These are phyloP conservation scores for Chytriomyces sp. DNA, from an alignment of 192 early-diverging fungal species.

Conservation along the genomic window DNA sequence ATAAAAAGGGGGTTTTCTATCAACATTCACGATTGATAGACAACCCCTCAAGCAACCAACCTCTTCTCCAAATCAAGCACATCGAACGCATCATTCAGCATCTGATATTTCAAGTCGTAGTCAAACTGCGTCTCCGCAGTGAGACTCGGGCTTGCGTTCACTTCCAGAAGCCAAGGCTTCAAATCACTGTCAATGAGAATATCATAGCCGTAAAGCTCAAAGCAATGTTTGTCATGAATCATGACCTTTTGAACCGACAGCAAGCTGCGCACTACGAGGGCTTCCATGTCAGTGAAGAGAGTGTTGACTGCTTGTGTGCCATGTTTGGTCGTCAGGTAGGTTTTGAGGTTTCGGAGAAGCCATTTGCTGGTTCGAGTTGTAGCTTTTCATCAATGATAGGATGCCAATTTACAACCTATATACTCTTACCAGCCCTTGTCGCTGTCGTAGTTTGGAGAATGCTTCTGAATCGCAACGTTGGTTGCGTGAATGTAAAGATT, in stretches of 20 bases:
- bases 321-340: constrained; percentile 56
- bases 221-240: constrained; percentile 73
- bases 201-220: constrained; percentile 68
- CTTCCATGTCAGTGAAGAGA: constrained; percentile 66
- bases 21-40: neutral
- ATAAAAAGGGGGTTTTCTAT: constrained; percentile 13
- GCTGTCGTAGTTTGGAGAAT: constrained; percentile 58
- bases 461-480: constrained; percentile 68
- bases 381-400: too few species aligned
- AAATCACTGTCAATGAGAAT: constrained; percentile 62
- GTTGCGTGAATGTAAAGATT: constrained; percentile 68
- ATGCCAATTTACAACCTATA: too few species aligned
- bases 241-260: constrained; percentile 67
- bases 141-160: constrained; percentile 62
- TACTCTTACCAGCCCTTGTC: constrained; percentile 49
- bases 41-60: constrained; percentile 24
- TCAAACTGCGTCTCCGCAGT: constrained; percentile 68
- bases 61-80: constrained; percentile 59
- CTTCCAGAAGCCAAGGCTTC: constrained; percentile 67
- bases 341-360: constrained; percentile 60
- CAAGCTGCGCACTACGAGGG: constrained; percentile 56
- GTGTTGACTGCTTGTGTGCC: constrained; percentile 49
- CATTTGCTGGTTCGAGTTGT: constrained; percentile 47
- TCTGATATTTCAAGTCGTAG: constrained; percentile 62
- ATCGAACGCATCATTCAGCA: constrained; percentile 64